Conservation (phyloP, 1,284 basidiomycete species). For the Chondrostereum purpureum region DNA sequence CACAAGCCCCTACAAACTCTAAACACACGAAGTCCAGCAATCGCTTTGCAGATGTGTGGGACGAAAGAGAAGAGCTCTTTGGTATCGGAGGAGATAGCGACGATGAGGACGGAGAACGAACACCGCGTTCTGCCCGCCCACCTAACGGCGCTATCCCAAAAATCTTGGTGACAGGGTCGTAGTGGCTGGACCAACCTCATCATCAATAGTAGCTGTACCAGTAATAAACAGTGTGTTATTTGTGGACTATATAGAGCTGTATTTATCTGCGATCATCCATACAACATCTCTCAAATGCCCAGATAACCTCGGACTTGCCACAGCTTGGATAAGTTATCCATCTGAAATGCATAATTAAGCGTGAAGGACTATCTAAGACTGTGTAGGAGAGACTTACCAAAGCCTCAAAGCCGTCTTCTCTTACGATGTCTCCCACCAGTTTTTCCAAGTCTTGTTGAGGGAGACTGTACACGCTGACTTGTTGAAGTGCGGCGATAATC, state of each 20-base stretch:
- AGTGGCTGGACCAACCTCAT: too few relatives aligned
- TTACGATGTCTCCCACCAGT: slow-evolving; percentile 43
- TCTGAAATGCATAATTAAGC: neutral
- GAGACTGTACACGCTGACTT: slow-evolving; percentile 41
- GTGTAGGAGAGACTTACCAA: slow-evolving; percentile 29
- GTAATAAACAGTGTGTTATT: neutral
- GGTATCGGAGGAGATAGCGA: slow-evolving; percentile 60
- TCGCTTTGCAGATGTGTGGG: slow-evolving; percentile 65
- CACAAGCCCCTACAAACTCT: slow-evolving; percentile 16
- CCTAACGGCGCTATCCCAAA: slow-evolving; percentile 9
- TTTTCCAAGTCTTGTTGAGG: slow-evolving; percentile 39
- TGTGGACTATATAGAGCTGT: neutral
- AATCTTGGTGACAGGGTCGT: slow-evolving; percentile 11
- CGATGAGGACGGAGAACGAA: too few relatives aligned
- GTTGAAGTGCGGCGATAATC: slow-evolving; percentile 31
- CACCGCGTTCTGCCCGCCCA: slow-evolving; percentile 16
- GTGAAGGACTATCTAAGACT: slow-evolving; percentile 2
- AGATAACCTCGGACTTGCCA: slow-evolving; percentile 30
- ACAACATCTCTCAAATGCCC: slow-evolving; percentile 7
- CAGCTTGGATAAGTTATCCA: slow-evolving; percentile 12
- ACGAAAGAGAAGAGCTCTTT: slow-evolving; percentile 73
- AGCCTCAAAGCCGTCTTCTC: slow-evolving; percentile 49
- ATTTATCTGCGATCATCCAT: neutral
- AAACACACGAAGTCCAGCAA: slow-evolving; percentile 11
- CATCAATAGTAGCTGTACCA: neutral